Evolutionary conservation across 192 early-diverging fungal genomes (phyloP).

Genomic region (Coemansia guatemalensis): DNA sequence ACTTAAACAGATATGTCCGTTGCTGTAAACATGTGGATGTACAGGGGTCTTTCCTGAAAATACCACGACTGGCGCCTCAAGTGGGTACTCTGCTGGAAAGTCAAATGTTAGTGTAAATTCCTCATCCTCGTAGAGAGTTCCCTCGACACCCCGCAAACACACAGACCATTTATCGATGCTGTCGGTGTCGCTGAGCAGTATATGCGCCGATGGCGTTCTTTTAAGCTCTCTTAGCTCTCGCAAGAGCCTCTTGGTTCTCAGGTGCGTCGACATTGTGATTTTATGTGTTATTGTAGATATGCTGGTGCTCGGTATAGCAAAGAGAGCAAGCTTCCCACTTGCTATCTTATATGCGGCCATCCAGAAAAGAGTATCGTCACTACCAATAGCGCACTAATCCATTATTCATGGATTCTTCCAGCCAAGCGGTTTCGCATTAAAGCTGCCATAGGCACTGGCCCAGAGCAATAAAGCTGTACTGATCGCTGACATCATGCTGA

Average conservation of each 20-base stretch:
- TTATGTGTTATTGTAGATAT: not conserved
- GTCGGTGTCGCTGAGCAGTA: conserved; percentile 33
- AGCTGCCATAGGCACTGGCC: not conserved
- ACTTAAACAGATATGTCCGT: conserved; percentile 97
- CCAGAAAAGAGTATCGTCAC: not conserved
- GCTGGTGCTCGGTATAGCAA: not conserved
- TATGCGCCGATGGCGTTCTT: conserved; percentile 11
- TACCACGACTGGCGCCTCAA: conserved; percentile 71
- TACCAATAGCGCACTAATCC: not conserved
- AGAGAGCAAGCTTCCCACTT: not conserved
- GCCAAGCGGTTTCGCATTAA: not conserved
- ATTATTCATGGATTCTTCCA: not conserved
- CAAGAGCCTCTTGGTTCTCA: conserved; percentile 43
- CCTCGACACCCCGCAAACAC: conserved; percentile 60
- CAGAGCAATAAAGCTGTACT: not conserved
- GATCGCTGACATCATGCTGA: not conserved
- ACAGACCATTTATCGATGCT: conserved; percentile 64
- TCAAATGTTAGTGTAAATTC: conserved; percentile 61
- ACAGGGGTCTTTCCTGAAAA: conserved; percentile 64
- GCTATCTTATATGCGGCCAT: not conserved
- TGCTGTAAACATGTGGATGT: conserved; percentile 83
- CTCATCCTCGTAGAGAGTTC: conserved; percentile 64
- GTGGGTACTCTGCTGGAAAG: conserved; percentile 71
- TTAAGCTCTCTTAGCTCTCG: conserved; percentile 47
- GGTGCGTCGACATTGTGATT: conserved; percentile 11